These are phyloP conservation scores for Rhodamnia rubescens DNA, from an alignment of 345 rosid species.

Conservation along the genomic window DNA sequence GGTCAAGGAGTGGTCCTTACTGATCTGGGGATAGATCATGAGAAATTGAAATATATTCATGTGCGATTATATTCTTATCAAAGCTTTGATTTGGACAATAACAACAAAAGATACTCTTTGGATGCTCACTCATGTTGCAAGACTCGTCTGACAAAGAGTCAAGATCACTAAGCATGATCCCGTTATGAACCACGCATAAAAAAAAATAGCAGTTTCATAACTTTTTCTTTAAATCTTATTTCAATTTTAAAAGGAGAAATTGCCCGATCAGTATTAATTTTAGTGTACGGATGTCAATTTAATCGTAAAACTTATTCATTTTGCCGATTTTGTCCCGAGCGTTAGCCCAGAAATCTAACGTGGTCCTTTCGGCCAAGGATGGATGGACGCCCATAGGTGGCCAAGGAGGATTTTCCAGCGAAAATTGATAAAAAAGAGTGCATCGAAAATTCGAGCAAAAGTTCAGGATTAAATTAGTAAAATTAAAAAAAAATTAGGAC, in stretches of 20 bases:
- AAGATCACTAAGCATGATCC: neutral
- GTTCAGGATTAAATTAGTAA: neutral
- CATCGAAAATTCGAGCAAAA: accelerated
- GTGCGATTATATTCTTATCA: neutral
- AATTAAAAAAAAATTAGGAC: accelerated
- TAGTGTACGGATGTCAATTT: accelerated
- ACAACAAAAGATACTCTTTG: neutral
- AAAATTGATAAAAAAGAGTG: neutral
- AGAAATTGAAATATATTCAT: neutral
- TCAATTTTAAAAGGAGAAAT: neutral
- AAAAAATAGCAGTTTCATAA: neutral
- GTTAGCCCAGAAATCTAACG: accelerated
- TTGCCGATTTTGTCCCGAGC: accelerated
- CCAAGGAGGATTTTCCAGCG: too few species aligned
- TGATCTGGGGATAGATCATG: neutral
- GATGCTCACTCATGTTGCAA: neutral
- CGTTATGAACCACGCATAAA: neutral
- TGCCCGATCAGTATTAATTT: accelerated
- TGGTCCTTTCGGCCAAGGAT: too few species aligned
- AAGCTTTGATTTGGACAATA: neutral
- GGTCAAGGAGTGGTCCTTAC: neutral
- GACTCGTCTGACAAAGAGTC: neutral
- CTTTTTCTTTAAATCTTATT: neutral
- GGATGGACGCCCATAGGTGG: too few species aligned
- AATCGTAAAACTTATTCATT: neutral